Conservation (phyloP, 495 filamentous ascomycete genomes). For the Neurospora pannonica region DNA sequence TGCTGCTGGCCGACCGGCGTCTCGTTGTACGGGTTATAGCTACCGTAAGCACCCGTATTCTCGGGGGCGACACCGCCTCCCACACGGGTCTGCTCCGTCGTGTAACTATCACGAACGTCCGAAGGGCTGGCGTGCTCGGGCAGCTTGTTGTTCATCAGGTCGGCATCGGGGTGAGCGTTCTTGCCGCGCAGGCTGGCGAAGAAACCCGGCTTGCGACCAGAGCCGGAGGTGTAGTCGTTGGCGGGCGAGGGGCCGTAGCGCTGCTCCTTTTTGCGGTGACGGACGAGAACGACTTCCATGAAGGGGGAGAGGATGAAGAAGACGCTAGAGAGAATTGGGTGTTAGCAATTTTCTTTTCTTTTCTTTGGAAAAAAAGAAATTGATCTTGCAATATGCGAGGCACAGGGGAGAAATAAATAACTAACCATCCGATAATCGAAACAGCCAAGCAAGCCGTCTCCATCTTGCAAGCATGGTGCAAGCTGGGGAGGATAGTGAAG, state of each 20-base stretch:
- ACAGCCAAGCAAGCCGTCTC: slow-evolving; percentile 67
- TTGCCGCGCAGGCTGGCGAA: slow-evolving; percentile 20
- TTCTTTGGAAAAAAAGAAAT: not conserved
- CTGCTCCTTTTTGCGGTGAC: slow-evolving; percentile 68
- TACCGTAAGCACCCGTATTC: slow-evolving; percentile 3
- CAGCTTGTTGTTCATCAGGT: slow-evolving; percentile 19
- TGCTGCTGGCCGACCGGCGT: slow-evolving; percentile 13
- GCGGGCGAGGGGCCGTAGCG: slow-evolving; percentile 67
- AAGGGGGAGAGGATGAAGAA: slow-evolving; percentile 59
- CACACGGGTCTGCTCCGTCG: slow-evolving; percentile 30
- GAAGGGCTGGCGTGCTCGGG: slow-evolving; percentile 32
- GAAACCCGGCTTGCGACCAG: slow-evolving; percentile 18
- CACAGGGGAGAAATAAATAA: slow-evolving; percentile 5
- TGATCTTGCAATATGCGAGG: not conserved
- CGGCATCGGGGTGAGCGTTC: not conserved
- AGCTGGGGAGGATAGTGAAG: slow-evolving; percentile 32
- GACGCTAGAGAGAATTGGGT: slow-evolving; percentile 33
- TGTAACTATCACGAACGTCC: slow-evolving; percentile 31
- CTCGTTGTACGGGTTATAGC: slow-evolving; percentile 20
- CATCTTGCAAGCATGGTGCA: slow-evolving; percentile 55
- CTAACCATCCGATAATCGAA: slow-evolving; percentile 71
- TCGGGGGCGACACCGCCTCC: slow-evolving; percentile 1
- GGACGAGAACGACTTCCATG: slow-evolving; percentile 53
- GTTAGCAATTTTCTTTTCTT: slow-evolving; percentile 3
- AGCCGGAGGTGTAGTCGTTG: slow-evolving; percentile 50